These are phyloP conservation scores for Parascedosporium putredinis DNA, from an alignment of 2,329 filamentous ascomycete genomes.

Conservation along the genomic window DNA sequence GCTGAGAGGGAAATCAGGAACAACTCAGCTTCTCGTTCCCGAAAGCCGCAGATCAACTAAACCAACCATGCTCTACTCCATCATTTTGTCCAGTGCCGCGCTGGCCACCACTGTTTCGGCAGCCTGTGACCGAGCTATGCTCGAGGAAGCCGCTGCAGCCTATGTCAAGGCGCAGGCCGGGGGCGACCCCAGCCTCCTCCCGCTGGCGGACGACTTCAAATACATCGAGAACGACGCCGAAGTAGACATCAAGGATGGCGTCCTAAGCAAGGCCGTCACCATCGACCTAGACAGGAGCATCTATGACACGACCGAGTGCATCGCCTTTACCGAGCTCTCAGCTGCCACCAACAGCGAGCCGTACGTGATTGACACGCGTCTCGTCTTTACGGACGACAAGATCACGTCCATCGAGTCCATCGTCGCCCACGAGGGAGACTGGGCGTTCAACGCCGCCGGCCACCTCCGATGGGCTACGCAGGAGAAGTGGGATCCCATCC, in stretches of 20 bases:
- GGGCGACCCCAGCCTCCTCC: conserved; percentile 12
- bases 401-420: conserved; percentile 18
- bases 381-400: conserved; percentile 16
- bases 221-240: conserved; percentile 25
- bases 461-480: conserved; percentile 23
- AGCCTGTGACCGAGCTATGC: background rate
- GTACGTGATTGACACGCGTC: conserved; percentile 27
- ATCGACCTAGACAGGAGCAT: conserved; percentile 26
- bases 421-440: conserved; percentile 24
- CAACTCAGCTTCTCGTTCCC: background rate
- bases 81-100: background rate
- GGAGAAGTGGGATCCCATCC: conserved; percentile 23
- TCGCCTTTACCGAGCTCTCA: conserved; percentile 25
- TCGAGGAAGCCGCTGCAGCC: conserved; percentile 6
- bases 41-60: background rate
- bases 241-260: conserved; percentile 18
- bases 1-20: too few species aligned
- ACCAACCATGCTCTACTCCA: background rate
- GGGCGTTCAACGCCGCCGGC: conserved; percentile 26
- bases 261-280: conserved; percentile 21
- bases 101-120: background rate
- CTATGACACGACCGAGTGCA: conserved; percentile 24
- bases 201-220: conserved; percentile 6
- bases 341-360: conserved; percentile 17
- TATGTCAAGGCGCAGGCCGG: conserved; percentile 16